A percentile compares a stretch with the other conserved stretches of the same genome.
Conservation (phyloP, 2,329 filamentous ascomycete genomes). For the Penicillium aurantiogriseum region DNA sequence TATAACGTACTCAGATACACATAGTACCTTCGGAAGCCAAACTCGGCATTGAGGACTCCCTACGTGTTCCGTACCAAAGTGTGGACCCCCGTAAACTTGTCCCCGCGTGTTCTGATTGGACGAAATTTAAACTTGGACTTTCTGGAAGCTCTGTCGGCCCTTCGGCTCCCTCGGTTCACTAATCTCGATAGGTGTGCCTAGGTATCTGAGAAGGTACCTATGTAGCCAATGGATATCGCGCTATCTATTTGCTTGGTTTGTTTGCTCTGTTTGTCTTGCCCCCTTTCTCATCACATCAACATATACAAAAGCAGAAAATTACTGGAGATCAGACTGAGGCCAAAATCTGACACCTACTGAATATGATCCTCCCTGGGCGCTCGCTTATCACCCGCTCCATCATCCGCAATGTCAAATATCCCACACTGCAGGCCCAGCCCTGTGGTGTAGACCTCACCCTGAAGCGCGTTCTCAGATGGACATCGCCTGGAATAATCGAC, state of each 20-base stretch:
- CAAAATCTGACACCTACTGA: background rate
- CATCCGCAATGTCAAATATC: slow-evolving; percentile 19
- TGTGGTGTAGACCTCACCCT: slow-evolving; percentile 35
- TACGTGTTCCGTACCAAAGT: background rate
- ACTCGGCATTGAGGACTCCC: background rate
- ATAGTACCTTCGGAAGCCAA: background rate
- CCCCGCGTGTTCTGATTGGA: background rate
- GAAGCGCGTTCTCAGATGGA: slow-evolving; percentile 27
- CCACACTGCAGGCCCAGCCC: slow-evolving; percentile 29
- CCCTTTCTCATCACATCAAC: background rate
- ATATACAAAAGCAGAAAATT: background rate
- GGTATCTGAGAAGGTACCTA: background rate
- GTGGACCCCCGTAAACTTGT: background rate
- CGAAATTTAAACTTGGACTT: background rate
- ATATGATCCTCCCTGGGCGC: slow-evolving; percentile 20
- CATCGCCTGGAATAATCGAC: slow-evolving; percentile 30
- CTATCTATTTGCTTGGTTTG: no score
- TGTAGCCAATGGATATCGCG: no score
- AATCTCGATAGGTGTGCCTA: background rate
- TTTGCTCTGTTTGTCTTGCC: background rate
- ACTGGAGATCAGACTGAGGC: background rate
- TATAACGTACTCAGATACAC: background rate
- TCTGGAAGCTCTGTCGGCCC: background rate
- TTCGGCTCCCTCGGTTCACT: background rate
- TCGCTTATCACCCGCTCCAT: slow-evolving; percentile 20